These are phyloP conservation scores for Castanea crenata DNA, from an alignment of 306 rosid species.

Conservation along the genomic window DNA sequence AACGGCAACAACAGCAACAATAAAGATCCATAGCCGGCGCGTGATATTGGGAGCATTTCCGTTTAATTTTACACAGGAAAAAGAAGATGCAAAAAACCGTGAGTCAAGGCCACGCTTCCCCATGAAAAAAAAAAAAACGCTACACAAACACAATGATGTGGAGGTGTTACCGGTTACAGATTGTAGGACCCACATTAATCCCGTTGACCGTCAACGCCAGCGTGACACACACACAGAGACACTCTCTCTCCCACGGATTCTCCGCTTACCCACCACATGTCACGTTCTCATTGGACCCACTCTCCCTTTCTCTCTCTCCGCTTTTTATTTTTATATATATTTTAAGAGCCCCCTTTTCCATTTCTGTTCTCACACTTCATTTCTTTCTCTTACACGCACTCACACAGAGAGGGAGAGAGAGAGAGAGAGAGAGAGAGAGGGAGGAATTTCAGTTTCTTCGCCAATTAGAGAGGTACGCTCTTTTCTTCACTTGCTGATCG, in stretches of 20 bases:
- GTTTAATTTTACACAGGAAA: no score
- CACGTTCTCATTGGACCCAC: constrained; percentile 34
- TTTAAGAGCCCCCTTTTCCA: constrained; percentile 9
- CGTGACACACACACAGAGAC: constrained; percentile 5
- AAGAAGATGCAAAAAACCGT: background rate
- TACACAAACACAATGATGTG: background rate
- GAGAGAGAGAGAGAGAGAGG: background rate
- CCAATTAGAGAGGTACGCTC: constrained; percentile 15
- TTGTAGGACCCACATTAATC: no score
- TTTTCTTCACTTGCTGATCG: background rate
- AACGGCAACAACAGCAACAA: background rate
- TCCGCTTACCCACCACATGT: constrained; percentile 31
- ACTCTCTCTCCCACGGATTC: constrained; percentile 38
- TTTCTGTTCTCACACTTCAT: background rate
- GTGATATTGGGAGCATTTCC: background rate
- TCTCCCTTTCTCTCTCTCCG: constrained; percentile 8
- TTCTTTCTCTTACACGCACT: background rate
- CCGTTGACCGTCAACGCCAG: constrained; percentile 40
- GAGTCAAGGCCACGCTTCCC: background rate
- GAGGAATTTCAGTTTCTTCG: constrained; percentile 1
- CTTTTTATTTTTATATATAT: constrained; percentile 6
- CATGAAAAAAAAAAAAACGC: background rate
- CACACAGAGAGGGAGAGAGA: background rate
- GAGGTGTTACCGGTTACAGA: background rate
- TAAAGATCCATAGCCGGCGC: background rate